phyloP scores from a whole-genome alignment of 306 rosid species.

The Rosa persica region DNA sequence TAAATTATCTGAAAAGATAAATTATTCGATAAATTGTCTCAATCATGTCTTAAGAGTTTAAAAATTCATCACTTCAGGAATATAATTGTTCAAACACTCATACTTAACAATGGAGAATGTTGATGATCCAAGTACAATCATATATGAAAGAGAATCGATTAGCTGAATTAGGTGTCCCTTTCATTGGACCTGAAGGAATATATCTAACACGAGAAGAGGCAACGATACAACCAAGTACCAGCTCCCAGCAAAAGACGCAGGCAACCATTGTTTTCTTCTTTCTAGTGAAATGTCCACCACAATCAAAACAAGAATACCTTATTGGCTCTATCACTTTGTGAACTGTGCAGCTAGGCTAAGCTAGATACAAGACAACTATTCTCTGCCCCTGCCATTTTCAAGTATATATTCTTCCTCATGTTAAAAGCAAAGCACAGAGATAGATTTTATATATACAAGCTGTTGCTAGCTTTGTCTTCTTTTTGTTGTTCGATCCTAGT shows the following conservation, averaged over 20 bases:
- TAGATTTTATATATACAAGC: background rate
- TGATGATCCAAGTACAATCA: background rate
- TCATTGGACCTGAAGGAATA: background rate
- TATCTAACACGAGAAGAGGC: background rate
- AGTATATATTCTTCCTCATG: background rate
- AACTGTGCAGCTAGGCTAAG: background rate
- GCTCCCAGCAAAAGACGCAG: background rate
- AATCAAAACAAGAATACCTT: background rate
- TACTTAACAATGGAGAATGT: background rate
- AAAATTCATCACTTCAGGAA: too few relatives aligned
- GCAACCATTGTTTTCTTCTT: slow-evolving; percentile 6
- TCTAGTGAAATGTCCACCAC: slow-evolving; percentile 14
- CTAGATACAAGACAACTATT: background rate
- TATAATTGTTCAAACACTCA: too few relatives aligned
- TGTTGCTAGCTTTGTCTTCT: slow-evolving; percentile 37
- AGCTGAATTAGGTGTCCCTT: background rate
- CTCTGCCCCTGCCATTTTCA: background rate
- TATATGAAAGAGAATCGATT: background rate
- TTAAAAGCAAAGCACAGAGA: background rate
- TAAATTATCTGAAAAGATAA: background rate
- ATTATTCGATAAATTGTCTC: background rate
- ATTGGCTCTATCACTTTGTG: background rate
- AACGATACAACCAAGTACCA: slow-evolving; percentile 2
- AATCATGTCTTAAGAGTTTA: background rate
- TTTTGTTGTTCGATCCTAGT: slow-evolving; percentile 27